Base-by-base conservation (phyloP, 2,329 filamentous ascomycete species). In the Calonectria hawksworthii region DNA sequence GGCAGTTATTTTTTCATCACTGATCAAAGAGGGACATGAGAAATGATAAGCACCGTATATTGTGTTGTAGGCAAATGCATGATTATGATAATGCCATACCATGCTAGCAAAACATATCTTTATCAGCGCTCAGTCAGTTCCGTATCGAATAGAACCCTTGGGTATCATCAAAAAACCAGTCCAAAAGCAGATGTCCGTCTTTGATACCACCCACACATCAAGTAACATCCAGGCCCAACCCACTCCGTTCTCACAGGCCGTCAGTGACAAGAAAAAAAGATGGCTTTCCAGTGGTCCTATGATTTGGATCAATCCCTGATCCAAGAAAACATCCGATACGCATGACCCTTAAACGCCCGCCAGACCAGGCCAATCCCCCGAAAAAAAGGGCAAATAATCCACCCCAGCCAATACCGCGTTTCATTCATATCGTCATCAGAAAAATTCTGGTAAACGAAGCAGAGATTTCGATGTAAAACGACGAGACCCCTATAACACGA, bases 91-190 rank as follows among this genome's bases (percentile, higher is more conserved):
- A 74, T 71, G 54, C 56, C 63, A 28, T 71, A 64, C 68, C 63
- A 71, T 74, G 44, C 64, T 65, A 70, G 54, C 61, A 70, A 61
- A 75, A 61, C 72, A 75, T 68, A 67, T 73, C 54, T 75, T 47
- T 72, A 75, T 73, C 68, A 68, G 59, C 72, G 74, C 72, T 71
- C 56, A 73, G 70, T 70, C 68, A 74, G 72, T 73, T 73, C 72
- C 72, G 74, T 76, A 74, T 76, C 75, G 73, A 75, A 80, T 78
- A 80, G 74, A 79, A 76, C 75, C 78, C 74, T 77, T 74, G 82
- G 82, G 82, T 84, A 84, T 84, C 82, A 78, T 83, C 78, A 81
- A 83, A 79, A 65, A 82, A 78, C 79, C 80, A 80, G 78, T 77
- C 80, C 77, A 77, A 77, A 81, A 78, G 76, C 81, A 80, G 71